Percentiles rank a stretch among this genome's conserved stretches.
Conservation (phyloP, 108 stramenopile species). For the Stephanodiscus triporus region DNA sequence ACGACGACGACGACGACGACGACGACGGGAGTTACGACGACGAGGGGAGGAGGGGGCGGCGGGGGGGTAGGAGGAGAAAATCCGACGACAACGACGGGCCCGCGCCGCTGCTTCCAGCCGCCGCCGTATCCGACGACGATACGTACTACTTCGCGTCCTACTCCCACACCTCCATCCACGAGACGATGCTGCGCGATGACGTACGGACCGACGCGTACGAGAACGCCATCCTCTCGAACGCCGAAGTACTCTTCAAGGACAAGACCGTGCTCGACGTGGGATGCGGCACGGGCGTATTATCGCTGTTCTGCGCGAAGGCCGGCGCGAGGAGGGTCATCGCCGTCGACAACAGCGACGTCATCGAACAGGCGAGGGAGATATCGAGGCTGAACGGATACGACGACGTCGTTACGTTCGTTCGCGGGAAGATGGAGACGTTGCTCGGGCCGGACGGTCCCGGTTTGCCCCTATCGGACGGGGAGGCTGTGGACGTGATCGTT, state of each 20-base stretch:
- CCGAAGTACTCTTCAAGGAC: conserved; percentile 54
- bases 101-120: no score
- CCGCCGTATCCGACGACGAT: conserved; percentile 44
- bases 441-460: conserved; percentile 36
- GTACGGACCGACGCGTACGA: conserved; percentile 69
- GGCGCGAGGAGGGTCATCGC: conserved; percentile 86
- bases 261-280: conserved; percentile 83
- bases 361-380: conserved; percentile 65
- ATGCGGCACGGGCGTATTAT: conserved; percentile 79
- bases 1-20: conserved; percentile 21
- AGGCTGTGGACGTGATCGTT: conserved; percentile 84
- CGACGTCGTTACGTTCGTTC: conserved; percentile 55
- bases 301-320: conserved; percentile 77
- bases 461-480: conserved; percentile 44
- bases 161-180: conserved; percentile 83
- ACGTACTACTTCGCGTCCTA: conserved; percentile 77
- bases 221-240: conserved; percentile 60
- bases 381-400: conserved; percentile 66
- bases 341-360: conserved; percentile 73
- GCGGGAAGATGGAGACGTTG: conserved; percentile 74
- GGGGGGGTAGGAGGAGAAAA: background rate
- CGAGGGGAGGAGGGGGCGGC: no score
- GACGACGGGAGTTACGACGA: background rate
- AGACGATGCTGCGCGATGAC: conserved; percentile 85
- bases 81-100: no score